Base-by-base conservation (phyloP, 2,329 filamentous ascomycete genomes). In the Fusarium falciforme region DNA sequence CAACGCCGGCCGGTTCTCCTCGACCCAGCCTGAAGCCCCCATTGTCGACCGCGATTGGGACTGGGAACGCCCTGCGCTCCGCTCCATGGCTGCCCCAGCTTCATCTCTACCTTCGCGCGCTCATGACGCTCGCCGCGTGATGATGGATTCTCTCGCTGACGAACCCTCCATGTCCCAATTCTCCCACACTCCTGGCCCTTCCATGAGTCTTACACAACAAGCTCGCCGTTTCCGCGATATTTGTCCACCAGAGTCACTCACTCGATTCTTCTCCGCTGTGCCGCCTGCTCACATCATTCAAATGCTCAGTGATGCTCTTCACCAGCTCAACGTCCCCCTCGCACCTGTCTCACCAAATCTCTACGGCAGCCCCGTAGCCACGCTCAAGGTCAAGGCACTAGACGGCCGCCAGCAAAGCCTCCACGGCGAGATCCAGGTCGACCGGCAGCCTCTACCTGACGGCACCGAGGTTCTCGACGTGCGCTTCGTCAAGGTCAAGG, bases 401-500 rank as follows among this genome's bases (percentile, higher is more conserved):
- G 94, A 97, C 82, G 90, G 90, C 6, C 87, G 94, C 54, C 87
- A 90, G 74, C 94, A 96, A 84, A 88, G 87, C 49, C 80, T 97
- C 67, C 92, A 92, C 78, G 94, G 94, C 14, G 92, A 93, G 79
- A 91, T 97, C 54, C 85, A 94, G 14, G 86, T 96, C 8, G 93
- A 96, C 79, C 89, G 85, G 82, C 90, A 90, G 79, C 81, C 83
- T 47, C 87, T 92, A 73, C 89, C 85, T 2, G 86, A 87, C 63
- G 85, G 85, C 11, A 84, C 83, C 74, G 92, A 93, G 70, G 83
- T 96, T 35, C 88, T 95, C 27, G 95, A 98, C 82, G 93, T 98
- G 31, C 89, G 94, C 61, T 98, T 99, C 80, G 90, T 97, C 75
- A 99, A 99, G 85, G 89, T 94, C 63, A 98, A 98, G 85, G 96